Percentiles rank a stretch among this genome's conserved stretches.
These are phyloP conservation scores for Colletotrichum horii DNA, from an alignment of 2,329 filamentous ascomycete species.

Conservation along the genomic window DNA sequence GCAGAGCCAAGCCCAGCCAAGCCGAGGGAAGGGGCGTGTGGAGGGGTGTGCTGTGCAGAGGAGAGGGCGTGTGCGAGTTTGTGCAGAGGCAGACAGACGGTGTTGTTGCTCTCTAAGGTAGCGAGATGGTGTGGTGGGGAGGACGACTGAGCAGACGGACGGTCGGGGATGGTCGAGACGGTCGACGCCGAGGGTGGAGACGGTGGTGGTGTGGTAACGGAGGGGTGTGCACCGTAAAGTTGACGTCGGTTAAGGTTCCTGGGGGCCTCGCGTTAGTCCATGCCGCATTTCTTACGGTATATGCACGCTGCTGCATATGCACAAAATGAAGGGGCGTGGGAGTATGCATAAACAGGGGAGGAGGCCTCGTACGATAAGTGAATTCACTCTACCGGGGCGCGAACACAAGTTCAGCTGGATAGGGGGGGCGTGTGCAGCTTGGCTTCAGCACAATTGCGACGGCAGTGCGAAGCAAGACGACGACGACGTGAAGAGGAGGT, in stretches of 20 bases:
- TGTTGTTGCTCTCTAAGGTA: not conserved
- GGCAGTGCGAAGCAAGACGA: not conserved
- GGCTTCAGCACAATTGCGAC: not conserved
- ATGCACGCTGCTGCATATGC: not conserved
- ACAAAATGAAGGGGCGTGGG: not conserved
- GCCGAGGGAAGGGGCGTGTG: not conserved
- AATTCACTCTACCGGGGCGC: constrained; percentile 2
- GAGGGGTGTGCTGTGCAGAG: not conserved
- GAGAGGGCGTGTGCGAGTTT: not conserved
- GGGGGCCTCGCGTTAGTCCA: not conserved
- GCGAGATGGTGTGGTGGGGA: not conserved
- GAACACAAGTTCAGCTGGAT: not conserved
- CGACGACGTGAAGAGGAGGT: not conserved
- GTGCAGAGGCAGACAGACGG: not conserved
- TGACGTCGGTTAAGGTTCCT: not conserved
- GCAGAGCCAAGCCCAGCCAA: constrained; percentile 13
- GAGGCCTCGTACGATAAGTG: not conserved
- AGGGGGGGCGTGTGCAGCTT: constrained; percentile 8
- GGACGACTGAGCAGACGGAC: not conserved
- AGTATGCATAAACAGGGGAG: not conserved
- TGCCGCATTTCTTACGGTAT: not conserved
- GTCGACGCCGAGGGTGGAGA: not conserved
- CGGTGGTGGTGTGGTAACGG: not conserved
- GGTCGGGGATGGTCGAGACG: not conserved
- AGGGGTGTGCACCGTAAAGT: not conserved